These are phyloP conservation scores for Centella asiatica DNA, from an alignment of 129 eudicot species.

Conservation along the genomic window DNA sequence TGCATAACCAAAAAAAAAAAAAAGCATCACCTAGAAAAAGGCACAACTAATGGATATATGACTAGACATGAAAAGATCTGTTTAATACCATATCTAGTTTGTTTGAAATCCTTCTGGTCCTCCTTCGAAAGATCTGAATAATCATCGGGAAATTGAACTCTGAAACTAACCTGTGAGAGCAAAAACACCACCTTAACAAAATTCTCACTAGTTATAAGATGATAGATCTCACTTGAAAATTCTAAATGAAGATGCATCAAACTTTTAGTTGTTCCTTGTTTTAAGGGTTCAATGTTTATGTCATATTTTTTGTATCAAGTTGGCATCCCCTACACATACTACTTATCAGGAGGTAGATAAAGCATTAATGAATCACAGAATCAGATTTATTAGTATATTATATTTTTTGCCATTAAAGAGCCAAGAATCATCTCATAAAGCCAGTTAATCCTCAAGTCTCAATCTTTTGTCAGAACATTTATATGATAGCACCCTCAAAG, in stretches of 20 bases:
- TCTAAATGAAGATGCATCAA: too few species aligned
- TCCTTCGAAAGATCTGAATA: slow-evolving; percentile 83
- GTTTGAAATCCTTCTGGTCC: slow-evolving; percentile 94
- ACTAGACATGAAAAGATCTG: slow-evolving; percentile 8
- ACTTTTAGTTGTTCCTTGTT: too few species aligned
- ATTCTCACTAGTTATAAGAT: not conserved
- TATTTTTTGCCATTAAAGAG: not conserved
- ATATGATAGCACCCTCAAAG: too few species aligned
- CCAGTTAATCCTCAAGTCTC: too few species aligned
- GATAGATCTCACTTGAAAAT: not conserved
- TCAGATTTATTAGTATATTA: not conserved
- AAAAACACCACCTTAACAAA: not conserved
- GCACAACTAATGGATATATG: not conserved
- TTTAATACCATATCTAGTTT: slow-evolving; percentile 85
- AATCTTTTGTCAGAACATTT: too few species aligned
- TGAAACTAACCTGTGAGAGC: slow-evolving; percentile 70
- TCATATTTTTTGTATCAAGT: too few species aligned
- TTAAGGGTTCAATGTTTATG: too few species aligned
- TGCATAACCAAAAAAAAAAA: not conserved
- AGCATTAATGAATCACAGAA: too few species aligned
- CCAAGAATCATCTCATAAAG: not conserved
- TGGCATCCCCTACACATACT: too few species aligned
- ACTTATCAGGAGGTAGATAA: too few species aligned
- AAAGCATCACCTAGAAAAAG: not conserved
- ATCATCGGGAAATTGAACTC: slow-evolving; percentile 89